Evolutionary conservation across 495 filamentous ascomycete species (phyloP), one percentile per base, ranked within the genome.

Genomic region (Penicillium antarcticum): DNA sequence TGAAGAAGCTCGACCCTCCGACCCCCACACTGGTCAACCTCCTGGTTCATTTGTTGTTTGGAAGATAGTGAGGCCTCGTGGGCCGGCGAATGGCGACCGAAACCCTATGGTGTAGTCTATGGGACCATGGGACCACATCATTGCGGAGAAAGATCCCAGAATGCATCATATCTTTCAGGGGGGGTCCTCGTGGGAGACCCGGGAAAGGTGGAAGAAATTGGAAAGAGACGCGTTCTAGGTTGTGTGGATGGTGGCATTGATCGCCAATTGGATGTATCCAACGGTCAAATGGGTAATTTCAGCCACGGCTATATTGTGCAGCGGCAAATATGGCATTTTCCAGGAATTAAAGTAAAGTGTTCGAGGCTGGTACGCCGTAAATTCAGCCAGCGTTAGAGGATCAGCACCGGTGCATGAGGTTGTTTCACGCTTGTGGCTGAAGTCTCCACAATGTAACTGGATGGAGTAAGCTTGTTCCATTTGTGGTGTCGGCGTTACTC

Each of bases 401-500:
- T 53, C 32, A 37, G 29, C 29, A 39, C 43, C 45, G 48, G 57
- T 50, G 53, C 45, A 14, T 58, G 60, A 55, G 51, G 26, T 42
- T 56, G 60, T 63, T 55, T 63, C 60, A 63, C 29, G 26, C 19
- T 41, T 48, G 8, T 17, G 12, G 40, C 42, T 26, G 44, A 10
- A 10, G 34, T 43, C 47, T 51, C 60, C 60, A 63, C 60, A 21
- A n/a, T 42, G 19, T n/a, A 14, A 16, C 55, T 33, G 34, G 16
- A 53, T 56, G 18, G 24, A 58, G 51, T 52, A 45, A 6, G 38
- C 19, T 14, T 37, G 42, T 1, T 42, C 42, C 32, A 39, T 19
- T 19, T 8, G 16, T 21, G 12, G 17, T 42, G 26, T 29, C 26
- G 26, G 26, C 57, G 49, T 50, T 52, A 55, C 42, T 49, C 58